Evolutionary conservation across 106 monocot species (phyloP), one percentile per base, ranked within the genome.

Genomic region (Ottelia alismoides): DNA sequence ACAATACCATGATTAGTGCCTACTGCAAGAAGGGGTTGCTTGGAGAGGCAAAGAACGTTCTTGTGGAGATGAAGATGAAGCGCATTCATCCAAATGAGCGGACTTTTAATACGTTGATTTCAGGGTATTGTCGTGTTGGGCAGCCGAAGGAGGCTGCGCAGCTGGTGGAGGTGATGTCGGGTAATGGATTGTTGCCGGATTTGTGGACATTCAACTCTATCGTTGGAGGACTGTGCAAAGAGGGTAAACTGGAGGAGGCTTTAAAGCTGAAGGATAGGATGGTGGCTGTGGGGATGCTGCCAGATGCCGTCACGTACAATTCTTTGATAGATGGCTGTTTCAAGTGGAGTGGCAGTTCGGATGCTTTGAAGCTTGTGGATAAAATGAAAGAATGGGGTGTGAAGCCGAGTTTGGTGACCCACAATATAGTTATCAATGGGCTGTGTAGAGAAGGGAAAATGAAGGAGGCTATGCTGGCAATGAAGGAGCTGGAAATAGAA

Each of bases 21-120:
- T 85, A 74, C 32, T 71, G 85, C 61, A 62, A 65, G 55, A 77
- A 69, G 58, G 89, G 85, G 19, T 77, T 98, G 89, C 72, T 98
- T 2, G 49, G 62, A 21, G 89, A 85, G 46, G 85, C 76, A 7
- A 71, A 74, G 20, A 69, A 71, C 31, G 24, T 82, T 47, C 76
- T 98, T 22, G 46, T 65, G 20, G 82, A 89, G 2, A 98, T 98
- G 96, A 89, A 89, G 60, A 50, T n/a, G 4, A 70, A 60, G 45
- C 82, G 72, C 0, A 29, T 89, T 44, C 12, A 27, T 1, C 79
- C 82, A 16, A 65, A 74, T 30, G 63, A 68, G 30, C 18, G 55
- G 45, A 98, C 96, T 1, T 89, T 89, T 47, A 98, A 98, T 47
- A 98, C 82, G 32, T 67, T 98, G 22, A 49, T 98, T 20, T 51